Percentiles rank a stretch among this genome's conserved stretches.
These are phyloP conservation scores for Alternaria conjuncta DNA, from an alignment of 2,329 filamentous ascomycete species.

Conservation along the genomic window DNA sequence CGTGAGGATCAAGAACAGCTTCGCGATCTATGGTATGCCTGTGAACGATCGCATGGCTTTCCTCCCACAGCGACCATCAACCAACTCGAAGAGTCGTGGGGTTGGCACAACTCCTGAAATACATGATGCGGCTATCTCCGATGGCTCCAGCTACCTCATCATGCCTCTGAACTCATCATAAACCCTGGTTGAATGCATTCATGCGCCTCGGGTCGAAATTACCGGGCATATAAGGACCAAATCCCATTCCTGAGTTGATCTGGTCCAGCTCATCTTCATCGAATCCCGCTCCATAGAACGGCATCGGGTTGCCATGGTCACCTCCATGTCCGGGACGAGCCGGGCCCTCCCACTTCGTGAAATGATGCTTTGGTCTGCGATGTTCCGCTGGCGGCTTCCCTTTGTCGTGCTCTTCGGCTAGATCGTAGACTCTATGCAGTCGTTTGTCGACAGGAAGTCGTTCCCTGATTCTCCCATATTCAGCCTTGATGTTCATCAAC, in stretches of 20 bases:
- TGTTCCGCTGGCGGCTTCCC: conserved; percentile 1
- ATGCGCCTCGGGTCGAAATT: neutral
- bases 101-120: conserved; percentile 28
- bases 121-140: neutral
- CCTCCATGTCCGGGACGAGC: neutral
- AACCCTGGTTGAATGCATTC: neutral
- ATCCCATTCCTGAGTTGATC: neutral
- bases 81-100: conserved; percentile 47
- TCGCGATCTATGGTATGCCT: conserved; percentile 39
- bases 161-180: neutral
- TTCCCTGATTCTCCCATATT: neutral
- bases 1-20: conserved; percentile 41
- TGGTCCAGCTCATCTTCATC: neutral
- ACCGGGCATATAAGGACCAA: neutral
- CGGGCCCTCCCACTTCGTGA: neutral
- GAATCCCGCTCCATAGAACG: neutral
- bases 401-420: neutral
- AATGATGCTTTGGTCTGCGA: neutral
- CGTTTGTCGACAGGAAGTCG: conserved; percentile 2
- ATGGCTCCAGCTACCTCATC: neutral
- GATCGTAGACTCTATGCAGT: conserved; percentile 1
- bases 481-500: neutral
- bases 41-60: conserved; percentile 43
- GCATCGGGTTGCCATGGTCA: neutral
- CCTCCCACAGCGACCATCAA: conserved; percentile 41